Evolutionary conservation across 352 stramenopile species (phyloP), one percentile per base, ranked within the genome.

Genomic region (Pythium plurisporium): DNA sequence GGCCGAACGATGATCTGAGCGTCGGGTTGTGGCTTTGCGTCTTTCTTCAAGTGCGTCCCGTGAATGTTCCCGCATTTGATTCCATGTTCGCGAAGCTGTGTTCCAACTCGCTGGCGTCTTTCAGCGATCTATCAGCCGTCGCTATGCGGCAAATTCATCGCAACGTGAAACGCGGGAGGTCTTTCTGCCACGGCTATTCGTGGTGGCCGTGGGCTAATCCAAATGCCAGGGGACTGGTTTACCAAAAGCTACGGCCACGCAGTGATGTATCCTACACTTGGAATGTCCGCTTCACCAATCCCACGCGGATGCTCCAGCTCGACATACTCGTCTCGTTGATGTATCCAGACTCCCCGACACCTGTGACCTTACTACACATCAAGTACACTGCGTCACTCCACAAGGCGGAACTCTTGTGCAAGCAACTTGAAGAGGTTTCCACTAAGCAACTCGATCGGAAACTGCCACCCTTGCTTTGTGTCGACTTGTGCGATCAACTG

Each of bases 171-270:
- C 31, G 34, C 0, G 45, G 54, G 4, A 53, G 61, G 3, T 11
- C 26, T 2, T 67, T 84, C 12, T 89, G 79, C 55, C 41, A 68
- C n/a, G 74, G 72, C 6, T 85, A 80, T 34, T 71, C 72, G 31
- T 26, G 42, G 0, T 20, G 60, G 5, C 53, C 36, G 1, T 86
- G 75, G 75, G 31, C 60, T 25, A 70, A 73, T 38, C 26, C n/a
- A 23, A 29, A n/a, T 47, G 5, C 8, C 29, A 5, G n/a, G 20
- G 5, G n/a, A 30, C 40, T 47, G 20, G 23, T 4, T 1, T n/a
- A 15, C 40, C 11, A 5, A 8, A 30, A 46, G n/a, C n/a, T n/a
- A n/a, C n/a, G n/a, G n/a, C n/a, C n/a, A 30, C 5, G 8, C 9
- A 37, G 31, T 37, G 31, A 14, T 14, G 31, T 37, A 37, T 14